Evolutionary conservation across 768 basidiomycete genomes (phyloP), one percentile per base, ranked within the genome.

Genomic region (Cyclocybe aegerita): DNA sequence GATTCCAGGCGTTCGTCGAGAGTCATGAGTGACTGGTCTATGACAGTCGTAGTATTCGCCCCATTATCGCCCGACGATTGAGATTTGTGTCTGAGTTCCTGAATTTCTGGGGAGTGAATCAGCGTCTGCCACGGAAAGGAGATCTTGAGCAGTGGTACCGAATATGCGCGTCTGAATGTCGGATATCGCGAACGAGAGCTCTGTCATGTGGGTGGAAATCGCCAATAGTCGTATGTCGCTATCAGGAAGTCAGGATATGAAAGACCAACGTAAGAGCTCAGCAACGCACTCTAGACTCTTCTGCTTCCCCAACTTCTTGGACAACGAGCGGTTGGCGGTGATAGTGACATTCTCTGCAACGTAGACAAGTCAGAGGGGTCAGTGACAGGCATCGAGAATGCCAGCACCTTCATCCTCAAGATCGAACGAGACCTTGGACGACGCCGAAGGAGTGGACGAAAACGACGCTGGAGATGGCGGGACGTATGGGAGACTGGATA

Each of bases 81-180:
- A 12, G 88, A 86, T 60, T 88, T 90, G 70, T 96, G 93, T 38
- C 93, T 86, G 39, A 95, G 78, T 66, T 96, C 93, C 68, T 96
- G 91, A 44, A 95, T 93, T 71, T 94, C 93, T 94, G 61, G 23
- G 49, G 54, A 14, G 12, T 9, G 30, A 4, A 31, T 54, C 34
- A 52, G 23, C 49, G 37, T 35, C 29, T 43, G 37, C 15, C 39
- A 7, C 42, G 34, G 39, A 29, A 48, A 38, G 31, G 33, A 47
- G 17, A 33, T 32, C 33, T 31, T 51, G 41, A 54, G n/a, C 50
- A 10, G 39, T 50, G 80, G 52, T 65, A 91, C 90, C 91, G 60
- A 93, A 93, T 65, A 93, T 92, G 60, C 91, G 86, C 43, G 91
- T 90, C 69, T 93, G 90, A 31, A 93, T 90, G 67, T 93, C 91